phyloP scores from a whole-genome alignment of 2,329 filamentous ascomycete genomes.

The Verticillium zaregamsianum region DNA sequence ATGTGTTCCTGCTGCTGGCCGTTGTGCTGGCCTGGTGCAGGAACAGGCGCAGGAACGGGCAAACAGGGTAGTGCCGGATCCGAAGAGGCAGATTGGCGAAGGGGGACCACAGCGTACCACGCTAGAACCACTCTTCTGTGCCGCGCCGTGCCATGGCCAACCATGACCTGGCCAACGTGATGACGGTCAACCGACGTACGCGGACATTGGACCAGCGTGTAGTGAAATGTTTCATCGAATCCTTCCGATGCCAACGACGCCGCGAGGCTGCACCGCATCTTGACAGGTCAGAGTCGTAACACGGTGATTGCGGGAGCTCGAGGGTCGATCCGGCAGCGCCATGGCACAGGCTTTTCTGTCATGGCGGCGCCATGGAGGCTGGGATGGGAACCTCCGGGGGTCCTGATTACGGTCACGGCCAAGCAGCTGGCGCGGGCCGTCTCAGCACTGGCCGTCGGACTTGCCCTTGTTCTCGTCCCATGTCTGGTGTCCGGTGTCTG shows the following conservation, averaged over 20 bases:
- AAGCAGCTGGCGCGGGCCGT: not conserved
- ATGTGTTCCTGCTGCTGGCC: conserved; percentile 8
- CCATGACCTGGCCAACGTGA: not conserved
- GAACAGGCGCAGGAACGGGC: not conserved
- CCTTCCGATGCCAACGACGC: not conserved
- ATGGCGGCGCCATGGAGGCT: not conserved
- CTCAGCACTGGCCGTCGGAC: not conserved
- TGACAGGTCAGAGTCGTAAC: not conserved
- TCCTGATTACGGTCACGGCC: not conserved
- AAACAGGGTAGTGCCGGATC: not conserved
- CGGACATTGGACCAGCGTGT: not conserved
- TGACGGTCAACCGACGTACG: not conserved
- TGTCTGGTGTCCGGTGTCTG: not conserved
- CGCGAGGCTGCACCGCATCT: not conserved
- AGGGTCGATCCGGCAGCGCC: not conserved
- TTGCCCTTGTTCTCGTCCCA: not conserved
- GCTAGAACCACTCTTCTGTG: not conserved
- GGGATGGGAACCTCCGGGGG: not conserved
- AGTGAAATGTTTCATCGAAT: not conserved
- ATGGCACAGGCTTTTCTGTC: not conserved
- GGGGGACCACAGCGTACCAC: not conserved
- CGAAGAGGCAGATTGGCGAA: not conserved
- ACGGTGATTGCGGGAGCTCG: not conserved
- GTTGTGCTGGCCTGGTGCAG: not conserved
- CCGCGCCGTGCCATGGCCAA: not conserved